These are phyloP conservation scores for Solanum chilense DNA, from an alignment of 257 asterid genomes.

Conservation along the genomic window DNA sequence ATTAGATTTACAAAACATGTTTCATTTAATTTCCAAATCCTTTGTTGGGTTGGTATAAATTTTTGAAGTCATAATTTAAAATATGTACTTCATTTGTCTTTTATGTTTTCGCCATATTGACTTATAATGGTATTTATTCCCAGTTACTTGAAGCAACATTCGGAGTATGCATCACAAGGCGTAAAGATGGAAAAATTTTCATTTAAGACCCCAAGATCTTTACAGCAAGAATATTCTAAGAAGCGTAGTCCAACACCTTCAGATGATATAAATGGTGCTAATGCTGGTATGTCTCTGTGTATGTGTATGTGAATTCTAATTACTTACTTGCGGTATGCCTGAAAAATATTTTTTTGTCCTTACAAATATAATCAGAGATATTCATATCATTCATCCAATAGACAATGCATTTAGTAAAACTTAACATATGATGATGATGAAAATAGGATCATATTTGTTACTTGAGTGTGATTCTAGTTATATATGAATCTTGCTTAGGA, in stretches of 20 bases:
- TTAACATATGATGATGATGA: too few relatives aligned
- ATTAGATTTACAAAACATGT: background rate
- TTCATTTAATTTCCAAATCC: background rate
- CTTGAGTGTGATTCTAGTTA: too few relatives aligned
- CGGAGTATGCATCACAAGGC: slow-evolving; percentile 21
- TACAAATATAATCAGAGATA: background rate
- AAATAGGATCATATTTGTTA: too few relatives aligned
- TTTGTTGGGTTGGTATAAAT: background rate
- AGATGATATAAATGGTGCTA: slow-evolving; percentile 11
- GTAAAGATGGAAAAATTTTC: too few relatives aligned
- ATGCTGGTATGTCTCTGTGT: slow-evolving; percentile 22
- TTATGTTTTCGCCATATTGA: background rate
- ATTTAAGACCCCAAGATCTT: too few relatives aligned
- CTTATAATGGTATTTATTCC: slow-evolving; percentile 5
- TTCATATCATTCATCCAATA: too few relatives aligned
- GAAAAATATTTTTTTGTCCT: background rate
- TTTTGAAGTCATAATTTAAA: background rate
- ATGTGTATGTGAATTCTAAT: background rate
- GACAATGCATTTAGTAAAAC: too few relatives aligned
- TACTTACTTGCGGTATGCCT: background rate
- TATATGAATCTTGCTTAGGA: too few relatives aligned
- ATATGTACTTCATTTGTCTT: background rate
- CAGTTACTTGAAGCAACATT: slow-evolving; percentile 58
- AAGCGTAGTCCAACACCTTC: slow-evolving; percentile 35
- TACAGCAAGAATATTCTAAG: slow-evolving; percentile 7